Evolutionary conservation across 768 basidiomycete genomes (phyloP), one percentile per base, ranked within the genome.

Genomic region (Rhodotorula kratochvilovae): DNA sequence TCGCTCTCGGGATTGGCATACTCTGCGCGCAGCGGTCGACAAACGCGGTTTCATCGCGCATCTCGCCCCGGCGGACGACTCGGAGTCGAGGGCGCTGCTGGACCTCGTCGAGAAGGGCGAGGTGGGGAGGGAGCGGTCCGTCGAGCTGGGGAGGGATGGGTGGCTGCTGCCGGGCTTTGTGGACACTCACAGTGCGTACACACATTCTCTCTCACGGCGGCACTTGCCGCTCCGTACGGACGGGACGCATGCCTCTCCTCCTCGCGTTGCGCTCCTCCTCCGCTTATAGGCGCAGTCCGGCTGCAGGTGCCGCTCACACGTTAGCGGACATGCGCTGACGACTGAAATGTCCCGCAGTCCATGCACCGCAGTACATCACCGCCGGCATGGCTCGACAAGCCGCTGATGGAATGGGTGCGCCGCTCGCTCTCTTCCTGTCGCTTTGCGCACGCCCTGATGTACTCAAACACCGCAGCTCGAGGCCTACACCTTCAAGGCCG

Each of bases 361-460:
- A 94, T 78, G 91, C 91, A 0, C 90, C 92, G 1, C 92, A 94
- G 78, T 92, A 89, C 78, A 83, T 92, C 45, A 93, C 92, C 70
- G 88, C 91, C 66, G 92, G 92, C 5, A 91, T 87, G 2, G 91
- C 92, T 93, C 8, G 89, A 94, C 79, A 84, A 91, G 4, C 76
- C 76, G 25, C 68, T 78, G n/a, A 77, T 78, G 78, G 70, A 71
- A 46, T 78, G 77, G 77, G 68, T 75, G 15, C 15, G 69, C 29
- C 15, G 6, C 17, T 23, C 15, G 6, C 17, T 23, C 23, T 31
- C 19, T 16, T 50, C 15, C 43, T 35, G 10, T 29, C 31, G 15
- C 4, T 16, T 42, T 33, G 8, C 31, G 50, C 57, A 39, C 23
- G 33, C 33, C n/a, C n/a, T n/a, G n/a, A n/a, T n/a, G n/a, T n/a